Base-by-base conservation (phyloP, 805 yeast genomes). In the Candida sithepensis region DNA sequence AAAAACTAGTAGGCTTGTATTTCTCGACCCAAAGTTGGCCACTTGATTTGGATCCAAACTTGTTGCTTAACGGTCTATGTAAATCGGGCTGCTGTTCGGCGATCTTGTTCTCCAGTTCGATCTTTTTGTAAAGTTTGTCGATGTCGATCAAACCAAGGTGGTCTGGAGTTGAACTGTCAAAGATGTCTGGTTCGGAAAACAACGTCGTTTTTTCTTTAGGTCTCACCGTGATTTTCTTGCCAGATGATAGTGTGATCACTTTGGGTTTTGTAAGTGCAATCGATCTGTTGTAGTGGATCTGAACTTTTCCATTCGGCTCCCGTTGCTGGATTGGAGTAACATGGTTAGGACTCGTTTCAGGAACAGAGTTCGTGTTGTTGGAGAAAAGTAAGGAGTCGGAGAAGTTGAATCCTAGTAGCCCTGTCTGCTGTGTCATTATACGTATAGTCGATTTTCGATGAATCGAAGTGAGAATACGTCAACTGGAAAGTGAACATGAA, bases 1-100 rank as follows among this genome's bases (percentile, higher is more conserved):
- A 56, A 65, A 83, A 85, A n/a, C 63, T 67, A 36, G 63, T 65
- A 0, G 92, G 89, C 50, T 88, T 69, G 73, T 84, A 85, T 60
- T 83, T 83, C 56, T 85, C 92, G 2, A 82, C 79, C 81, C 76
- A 67, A 26, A 75, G 54, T 19, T 49, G 50, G 39, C 20, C 21
- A 4, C 36, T 42, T 19, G 18, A 28, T 5, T 44, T n/a, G n/a
- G 28, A 16, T 30, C 47, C 43, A 39, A 56, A 48, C 18, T 40
- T 43, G 39, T 44, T 45, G 19, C 48, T 51, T 43, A 50, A 34
- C 14, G 51, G 41, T 41, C 44, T 43, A 26, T 38, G 21, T 16
- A 40, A 46, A 10, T 28, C 42, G 9, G 48, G 41, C 22, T 43
- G 46, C 14, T 55, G 54, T 34, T 50, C 53, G 2, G 44, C 44